A percentile compares a stretch with the other conserved stretches of the same genome.
phyloP scores from a whole-genome alignment of 2,329 filamentous ascomycete species.

The Capronia epimyces region DNA sequence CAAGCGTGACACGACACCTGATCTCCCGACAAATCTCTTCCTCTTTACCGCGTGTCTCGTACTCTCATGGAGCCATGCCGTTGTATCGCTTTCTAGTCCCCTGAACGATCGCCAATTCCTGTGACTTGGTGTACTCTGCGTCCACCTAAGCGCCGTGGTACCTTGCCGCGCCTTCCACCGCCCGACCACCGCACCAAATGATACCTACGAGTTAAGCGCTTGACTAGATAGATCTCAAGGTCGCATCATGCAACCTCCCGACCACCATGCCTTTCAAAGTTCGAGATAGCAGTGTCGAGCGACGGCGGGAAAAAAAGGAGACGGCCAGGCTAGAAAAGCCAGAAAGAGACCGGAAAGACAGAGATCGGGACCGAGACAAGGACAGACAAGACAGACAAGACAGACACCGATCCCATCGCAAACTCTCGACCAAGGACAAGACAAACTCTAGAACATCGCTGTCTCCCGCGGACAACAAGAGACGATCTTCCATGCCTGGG shows the following conservation, averaged over 20 bases:
- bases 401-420: slow-evolving; percentile 22
- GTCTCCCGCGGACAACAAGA: slow-evolving; percentile 27
- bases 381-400: no score
- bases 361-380: slow-evolving; percentile 16
- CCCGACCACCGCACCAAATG: slow-evolving; percentile 16
- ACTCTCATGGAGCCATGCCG: neutral
- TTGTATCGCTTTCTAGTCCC: neutral
- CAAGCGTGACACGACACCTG: slow-evolving; percentile 15
- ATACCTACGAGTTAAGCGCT: slow-evolving; percentile 23
- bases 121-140: slow-evolving; percentile 11
- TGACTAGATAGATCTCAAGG: slow-evolving; percentile 9
- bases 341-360: slow-evolving; percentile 18
- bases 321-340: slow-evolving; percentile 24
- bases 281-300: slow-evolving; percentile 26
- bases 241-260: slow-evolving; percentile 26
- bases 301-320: slow-evolving; percentile 25
- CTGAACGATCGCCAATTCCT: neutral
- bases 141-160: slow-evolving; percentile 19
- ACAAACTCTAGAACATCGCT: slow-evolving; percentile 27
- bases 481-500: slow-evolving; percentile 31
- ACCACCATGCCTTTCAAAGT: slow-evolving; percentile 27
- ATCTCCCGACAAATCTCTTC: neutral
- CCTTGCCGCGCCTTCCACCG: slow-evolving; percentile 8
- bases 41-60: neutral
- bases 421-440: slow-evolving; percentile 24